A percentile compares a stretch with the other conserved stretches of the same genome.
These are phyloP conservation scores for Serendipita sp. DNA, from an alignment of 1,284 basidiomycete species.

Conservation along the genomic window DNA sequence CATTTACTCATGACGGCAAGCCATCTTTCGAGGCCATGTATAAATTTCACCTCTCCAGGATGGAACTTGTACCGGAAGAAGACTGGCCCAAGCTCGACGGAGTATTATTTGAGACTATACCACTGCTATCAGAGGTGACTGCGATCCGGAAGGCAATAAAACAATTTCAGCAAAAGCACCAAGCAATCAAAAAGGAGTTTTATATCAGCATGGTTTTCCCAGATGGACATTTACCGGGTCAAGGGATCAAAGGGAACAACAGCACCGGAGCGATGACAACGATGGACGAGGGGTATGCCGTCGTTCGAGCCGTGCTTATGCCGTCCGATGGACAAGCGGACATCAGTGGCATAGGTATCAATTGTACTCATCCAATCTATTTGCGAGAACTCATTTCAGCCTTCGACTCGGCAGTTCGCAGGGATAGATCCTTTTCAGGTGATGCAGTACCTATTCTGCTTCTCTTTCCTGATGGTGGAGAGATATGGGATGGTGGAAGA, in stretches of 20 bases:
- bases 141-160: neutral
- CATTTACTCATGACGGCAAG: neutral
- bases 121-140: neutral
- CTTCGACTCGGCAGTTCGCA: neutral
- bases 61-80: neutral
- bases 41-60: neutral
- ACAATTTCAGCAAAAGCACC: neutral
- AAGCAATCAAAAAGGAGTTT: neutral
- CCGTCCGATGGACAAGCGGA: neutral
- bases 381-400: neutral
- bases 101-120: neutral
- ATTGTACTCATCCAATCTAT: neutral
- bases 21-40: neutral
- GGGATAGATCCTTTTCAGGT: neutral
- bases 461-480: neutral
- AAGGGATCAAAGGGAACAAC: neutral
- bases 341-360: neutral
- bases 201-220: neutral
- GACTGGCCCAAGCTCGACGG: neutral
- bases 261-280: neutral
- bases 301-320: neutral
- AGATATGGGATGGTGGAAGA: neutral
- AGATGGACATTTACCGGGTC: neutral
- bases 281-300: neutral
- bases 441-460: neutral